Base-by-base conservation (phyloP, 331 rosid genomes). In the Prunus yedoensis region DNA sequence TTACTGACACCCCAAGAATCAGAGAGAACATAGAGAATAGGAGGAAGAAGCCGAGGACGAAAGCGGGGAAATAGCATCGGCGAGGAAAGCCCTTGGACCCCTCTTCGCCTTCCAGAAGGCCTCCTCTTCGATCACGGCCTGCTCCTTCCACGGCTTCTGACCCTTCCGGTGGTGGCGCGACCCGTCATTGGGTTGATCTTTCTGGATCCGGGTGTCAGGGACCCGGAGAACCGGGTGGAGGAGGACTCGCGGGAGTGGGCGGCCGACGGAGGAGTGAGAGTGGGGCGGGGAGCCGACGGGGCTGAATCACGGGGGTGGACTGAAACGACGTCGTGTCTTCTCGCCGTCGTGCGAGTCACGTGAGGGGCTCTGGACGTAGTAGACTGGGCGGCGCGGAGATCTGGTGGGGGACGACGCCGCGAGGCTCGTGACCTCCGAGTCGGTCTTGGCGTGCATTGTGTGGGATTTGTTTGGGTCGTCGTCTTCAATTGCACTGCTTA, bases 261-360 rank as follows among this genome's bases (percentile, higher is more conserved):
- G 93, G 70, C 93, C 96, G 13, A 82, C 66, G 70, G 96, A 91
- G 67, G 97, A 90, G 78, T 91, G 95, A 9, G 97, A 94, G 63
- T 94, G 99, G 20, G 97, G 99, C 7, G 99, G 99, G 25, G 99
- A 94, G 0, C 94, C 99, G 83, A 85, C 78, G 27, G 99, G 99
- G 79, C 96, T 89, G 73, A 92, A n/a, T 82, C 11, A 89, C 93
- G 0, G 99, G 99, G 14, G 97, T 92, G 0, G 99, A 94, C 51
- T 94, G 99, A 46, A 94, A 90, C 38, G 99, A 94, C 17, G 99
- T 90, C 5, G 97, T 65, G 0, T 94, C 81, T 94, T 94, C 88
- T 94, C 99, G 1, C 99, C 99, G 80, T 94, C 99, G 90, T 94
- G 97, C 2, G 98, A 93, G 14, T 93, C 98, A 2, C 97, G 79